Base-by-base conservation (phyloP, 768 basidiomycete genomes). In the Naganishia randhawae region DNA sequence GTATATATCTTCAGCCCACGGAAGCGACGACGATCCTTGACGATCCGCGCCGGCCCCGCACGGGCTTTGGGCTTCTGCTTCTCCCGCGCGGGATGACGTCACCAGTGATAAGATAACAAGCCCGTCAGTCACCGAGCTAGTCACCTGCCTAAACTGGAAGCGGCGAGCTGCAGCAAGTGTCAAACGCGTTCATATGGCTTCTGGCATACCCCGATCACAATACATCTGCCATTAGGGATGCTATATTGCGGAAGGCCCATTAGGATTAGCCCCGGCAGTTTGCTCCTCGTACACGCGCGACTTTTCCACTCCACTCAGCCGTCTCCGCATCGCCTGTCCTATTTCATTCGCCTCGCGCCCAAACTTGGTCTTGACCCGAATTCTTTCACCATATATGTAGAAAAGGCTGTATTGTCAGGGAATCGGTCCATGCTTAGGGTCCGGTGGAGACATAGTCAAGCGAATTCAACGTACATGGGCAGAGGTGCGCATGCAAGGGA, bases 321-420 rank as follows among this genome's bases (percentile, higher is more conserved):
- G 45, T 37, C 54, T 11, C 17, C 54, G 54, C 61, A 75, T 66
- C 50, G 45, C 63, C 50, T 73, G 72, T 8, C 69, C 72, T 17
- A 73, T 53, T 32, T 73, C 70, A 51, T 76, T 73, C 39, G 71
- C 73, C 41, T 74, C 67, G n/a, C 73, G 50, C 19, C 68, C 73
- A 64, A 71, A 70, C 39, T 71, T 71, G 33, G 68, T 68, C 39
- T 27, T 31, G 13, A 72, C 48, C 25, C 75, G 66, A 31, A 76
- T 70, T 29, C 52, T 57, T 29, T 50, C 29, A 2, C 75, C 75
- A 31, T 73, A 70, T 14, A 68, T 48, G 68, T 68, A 74, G 57
- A 76, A 76, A 19, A 74, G 29, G 42, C 71, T 71, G 45, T 7
- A 41, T 14, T 19, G 33, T 9, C 25, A 22, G 33, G 17, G 1